phyloP scores from a whole-genome alignment of 495 filamentous ascomycete genomes.

The Poronia punctata region DNA sequence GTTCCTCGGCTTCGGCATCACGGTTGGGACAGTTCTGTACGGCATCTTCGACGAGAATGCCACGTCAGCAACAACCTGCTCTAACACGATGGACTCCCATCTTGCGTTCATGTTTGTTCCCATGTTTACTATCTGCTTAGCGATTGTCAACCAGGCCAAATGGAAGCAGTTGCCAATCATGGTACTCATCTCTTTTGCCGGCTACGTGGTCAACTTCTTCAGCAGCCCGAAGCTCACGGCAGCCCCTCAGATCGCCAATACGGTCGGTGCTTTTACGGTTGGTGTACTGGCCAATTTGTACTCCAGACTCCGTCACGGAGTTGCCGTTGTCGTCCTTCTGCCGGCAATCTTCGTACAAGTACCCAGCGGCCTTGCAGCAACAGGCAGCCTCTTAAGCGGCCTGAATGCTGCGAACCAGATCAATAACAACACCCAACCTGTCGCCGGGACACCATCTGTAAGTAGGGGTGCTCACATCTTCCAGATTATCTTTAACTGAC shows the following conservation, averaged over 20 bases:
- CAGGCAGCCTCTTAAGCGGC: slow-evolving; percentile 76
- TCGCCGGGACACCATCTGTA: slow-evolving; percentile 22
- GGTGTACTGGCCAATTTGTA: slow-evolving; percentile 86
- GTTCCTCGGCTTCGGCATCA: slow-evolving; percentile 95
- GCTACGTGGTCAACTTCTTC: slow-evolving; percentile 86
- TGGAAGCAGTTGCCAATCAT: slow-evolving; percentile 85
- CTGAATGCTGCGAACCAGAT: slow-evolving; percentile 79
- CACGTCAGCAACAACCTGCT: slow-evolving; percentile 65
- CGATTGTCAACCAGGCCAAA: slow-evolving; percentile 82
- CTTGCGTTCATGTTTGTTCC: slow-evolving; percentile 72
- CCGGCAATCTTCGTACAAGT: slow-evolving; percentile 95
- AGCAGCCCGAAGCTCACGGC: slow-evolving; percentile 61
- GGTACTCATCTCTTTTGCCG: slow-evolving; percentile 72
- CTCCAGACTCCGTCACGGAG: slow-evolving; percentile 71
- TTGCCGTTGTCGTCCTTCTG: slow-evolving; percentile 82
- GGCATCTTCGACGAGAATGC: slow-evolving; percentile 73
- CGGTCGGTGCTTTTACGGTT: slow-evolving; percentile 78
- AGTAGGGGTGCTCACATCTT: no score
- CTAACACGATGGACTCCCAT: slow-evolving; percentile 51
- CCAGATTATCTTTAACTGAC: no score
- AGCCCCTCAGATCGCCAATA: slow-evolving; percentile 77
- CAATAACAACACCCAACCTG: slow-evolving; percentile 31
- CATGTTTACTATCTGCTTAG: slow-evolving; percentile 73
- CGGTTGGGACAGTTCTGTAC: slow-evolving; percentile 85
- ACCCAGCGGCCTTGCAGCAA: slow-evolving; percentile 79